phyloP scores from a whole-genome alignment of 108 stramenopile species.

The Cyclostephanos tholiformis region DNA sequence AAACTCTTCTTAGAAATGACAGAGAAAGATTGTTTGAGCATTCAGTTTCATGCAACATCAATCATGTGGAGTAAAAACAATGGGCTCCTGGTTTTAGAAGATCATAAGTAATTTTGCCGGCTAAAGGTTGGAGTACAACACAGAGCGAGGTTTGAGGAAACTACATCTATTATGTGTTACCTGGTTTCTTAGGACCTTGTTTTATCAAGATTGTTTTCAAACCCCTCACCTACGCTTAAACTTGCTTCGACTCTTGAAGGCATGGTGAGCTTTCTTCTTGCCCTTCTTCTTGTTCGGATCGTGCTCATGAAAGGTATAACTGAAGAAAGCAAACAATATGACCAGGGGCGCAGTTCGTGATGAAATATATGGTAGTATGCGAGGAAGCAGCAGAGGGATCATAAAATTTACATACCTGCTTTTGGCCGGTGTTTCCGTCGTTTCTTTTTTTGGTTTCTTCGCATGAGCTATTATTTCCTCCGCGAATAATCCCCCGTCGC shows the following conservation, averaged over 20 bases:
- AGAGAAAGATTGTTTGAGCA: background rate
- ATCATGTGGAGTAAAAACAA: background rate
- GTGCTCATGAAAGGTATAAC: constrained; percentile 60
- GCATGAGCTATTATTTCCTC: constrained; percentile 73
- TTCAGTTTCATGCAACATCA: background rate
- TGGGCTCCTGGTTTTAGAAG: background rate
- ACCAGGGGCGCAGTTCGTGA: background rate
- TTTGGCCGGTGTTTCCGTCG: constrained; percentile 34
- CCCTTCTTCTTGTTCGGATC: constrained; percentile 62
- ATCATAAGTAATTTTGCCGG: background rate
- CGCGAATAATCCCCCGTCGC: constrained; percentile 76
- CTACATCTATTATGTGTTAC: no score
- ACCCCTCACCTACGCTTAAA: constrained; percentile 53
- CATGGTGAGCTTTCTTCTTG: constrained; percentile 64
- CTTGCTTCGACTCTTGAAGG: constrained; percentile 80
- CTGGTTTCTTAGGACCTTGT: no score
- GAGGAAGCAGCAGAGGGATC: background rate
- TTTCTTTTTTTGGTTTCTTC: constrained; percentile 53
- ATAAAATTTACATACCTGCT: constrained; percentile 29
- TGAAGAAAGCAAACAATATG: background rate
- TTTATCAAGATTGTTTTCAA: no score
- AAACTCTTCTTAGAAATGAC: background rate
- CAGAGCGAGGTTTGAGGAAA: no score
- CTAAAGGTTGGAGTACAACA: background rate
- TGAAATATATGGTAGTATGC: background rate